phyloP scores from a whole-genome alignment of 148 eudicot species.

The Dysphania ambrosioides region DNA sequence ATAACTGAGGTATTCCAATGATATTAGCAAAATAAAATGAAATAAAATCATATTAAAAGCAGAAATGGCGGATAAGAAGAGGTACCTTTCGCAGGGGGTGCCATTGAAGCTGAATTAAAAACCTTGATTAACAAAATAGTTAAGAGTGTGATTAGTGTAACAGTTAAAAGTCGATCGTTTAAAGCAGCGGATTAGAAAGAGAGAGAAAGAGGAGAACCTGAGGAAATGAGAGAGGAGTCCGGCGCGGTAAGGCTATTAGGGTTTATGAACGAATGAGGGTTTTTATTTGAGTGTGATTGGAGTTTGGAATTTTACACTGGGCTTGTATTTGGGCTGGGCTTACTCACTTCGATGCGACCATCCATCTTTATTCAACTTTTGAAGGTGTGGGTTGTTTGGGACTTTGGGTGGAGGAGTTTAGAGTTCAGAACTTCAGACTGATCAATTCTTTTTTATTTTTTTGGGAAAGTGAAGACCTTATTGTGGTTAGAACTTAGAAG shows the following conservation, averaged over 20 bases:
- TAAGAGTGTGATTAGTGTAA: not conserved
- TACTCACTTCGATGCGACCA: too few relatives aligned
- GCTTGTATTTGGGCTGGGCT: not conserved
- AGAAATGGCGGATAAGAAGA: not conserved
- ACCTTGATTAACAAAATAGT: not conserved
- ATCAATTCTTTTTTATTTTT: too few relatives aligned
- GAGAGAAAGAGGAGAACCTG: constrained; percentile 14
- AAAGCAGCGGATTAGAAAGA: not conserved
- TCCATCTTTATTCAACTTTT: too few relatives aligned
- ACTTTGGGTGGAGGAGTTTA: too few relatives aligned
- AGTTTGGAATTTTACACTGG: not conserved
- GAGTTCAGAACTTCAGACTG: too few relatives aligned
- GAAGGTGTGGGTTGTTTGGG: too few relatives aligned
- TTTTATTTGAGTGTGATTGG: not conserved
- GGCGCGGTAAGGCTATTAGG: constrained; percentile 16
- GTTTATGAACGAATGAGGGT: constrained; percentile 1
- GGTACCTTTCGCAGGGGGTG: constrained; percentile 34
- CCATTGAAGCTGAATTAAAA: constrained; percentile 21
- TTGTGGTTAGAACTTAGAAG: too few relatives aligned
- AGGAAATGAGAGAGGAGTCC: not conserved
- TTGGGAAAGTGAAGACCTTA: too few relatives aligned
- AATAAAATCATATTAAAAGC: not conserved
- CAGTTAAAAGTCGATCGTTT: not conserved
- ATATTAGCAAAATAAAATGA: not conserved
- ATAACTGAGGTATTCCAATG: not conserved